phyloP scores from a whole-genome alignment of 257 asterid genomes.

The Hygrophila difformis region DNA sequence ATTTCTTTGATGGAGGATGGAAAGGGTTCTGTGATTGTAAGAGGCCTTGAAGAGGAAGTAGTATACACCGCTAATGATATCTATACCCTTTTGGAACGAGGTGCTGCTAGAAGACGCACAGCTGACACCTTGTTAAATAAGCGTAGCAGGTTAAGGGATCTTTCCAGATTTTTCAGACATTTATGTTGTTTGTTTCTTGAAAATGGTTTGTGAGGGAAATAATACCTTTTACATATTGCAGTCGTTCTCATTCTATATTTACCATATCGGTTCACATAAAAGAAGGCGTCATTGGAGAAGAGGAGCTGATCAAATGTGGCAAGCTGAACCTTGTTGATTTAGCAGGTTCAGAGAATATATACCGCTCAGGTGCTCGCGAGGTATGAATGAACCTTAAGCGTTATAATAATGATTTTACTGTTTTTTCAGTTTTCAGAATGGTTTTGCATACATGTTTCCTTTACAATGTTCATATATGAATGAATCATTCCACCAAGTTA shows the following conservation, averaged over 20 bases:
- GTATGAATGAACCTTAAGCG: no score
- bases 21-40: conserved; percentile 59
- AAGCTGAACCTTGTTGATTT: conserved; percentile 89
- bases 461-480: no score
- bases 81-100: conserved; percentile 68
- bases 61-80: conserved; percentile 82
- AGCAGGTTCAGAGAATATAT: conserved; percentile 85
- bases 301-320: conserved; percentile 80
- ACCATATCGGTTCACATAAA: conserved; percentile 65
- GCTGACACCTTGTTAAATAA: conserved; percentile 76
- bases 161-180: neutral
- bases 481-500: no score
- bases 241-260: conserved; percentile 85
- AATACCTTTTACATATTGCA: conserved; percentile 22
- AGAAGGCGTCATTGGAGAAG: conserved; percentile 68
- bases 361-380: conserved; percentile 84
- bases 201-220: neutral
- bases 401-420: no score
- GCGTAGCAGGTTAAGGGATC: conserved; percentile 54
- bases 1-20: conserved; percentile 78
- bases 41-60: conserved; percentile 87
- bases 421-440: no score
- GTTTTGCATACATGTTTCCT: no score
- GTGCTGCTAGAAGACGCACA: conserved; percentile 72
- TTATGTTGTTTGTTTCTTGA: neutral